Evolutionary conservation across 306 rosid species (phyloP), one percentile per base, ranked within the genome.

Genomic region (Quercus parvula): DNA sequence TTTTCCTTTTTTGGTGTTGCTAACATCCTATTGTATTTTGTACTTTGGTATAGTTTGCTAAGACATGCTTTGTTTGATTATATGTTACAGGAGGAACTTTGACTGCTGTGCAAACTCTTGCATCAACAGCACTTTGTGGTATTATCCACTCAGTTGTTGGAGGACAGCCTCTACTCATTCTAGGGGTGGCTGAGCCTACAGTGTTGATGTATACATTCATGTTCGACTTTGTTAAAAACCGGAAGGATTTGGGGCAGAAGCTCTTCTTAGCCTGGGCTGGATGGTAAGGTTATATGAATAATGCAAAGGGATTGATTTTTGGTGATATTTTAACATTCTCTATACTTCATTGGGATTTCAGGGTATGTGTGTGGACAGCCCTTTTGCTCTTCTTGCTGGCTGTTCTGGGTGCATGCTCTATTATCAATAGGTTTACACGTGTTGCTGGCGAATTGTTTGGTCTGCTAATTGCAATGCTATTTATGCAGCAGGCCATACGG

Each of bases 351-450:
- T 88, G 20, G 59, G 77, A 33, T 33, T 77, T 71, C 78, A 94
- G 98, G 98, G 98, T 92, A 20, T 94, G 97, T 75, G 97, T 91
- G 80, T 94, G 97, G 98, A 94, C 98, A 58, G 88, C 97, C 56
- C 73, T 92, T 73, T 82, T 94, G 91, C 98, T 94, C 64, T 94
- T 92, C 84, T 84, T 90, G 89, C 88, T 94, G 78, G 93, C 98
- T 17, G 38, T 94, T 84, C 83, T 92, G 63, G 98, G 98, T 64
- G 97, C 98, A 15, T 92, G 97, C 91, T 94, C 98, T 58, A 79
- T 94, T 67, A 94, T 94, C 88, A 92, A 92, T 83, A 85, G 97
- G 86, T 94, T 94, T 85, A 94, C 98, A 6, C 98, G 97, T 72
- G 7, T 94, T 84, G 97, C 98, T 56, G 98, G 98, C 22, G 98